Base-by-base conservation (phyloP, 768 basidiomycete species). In the Peribolospora kevripleyi region DNA sequence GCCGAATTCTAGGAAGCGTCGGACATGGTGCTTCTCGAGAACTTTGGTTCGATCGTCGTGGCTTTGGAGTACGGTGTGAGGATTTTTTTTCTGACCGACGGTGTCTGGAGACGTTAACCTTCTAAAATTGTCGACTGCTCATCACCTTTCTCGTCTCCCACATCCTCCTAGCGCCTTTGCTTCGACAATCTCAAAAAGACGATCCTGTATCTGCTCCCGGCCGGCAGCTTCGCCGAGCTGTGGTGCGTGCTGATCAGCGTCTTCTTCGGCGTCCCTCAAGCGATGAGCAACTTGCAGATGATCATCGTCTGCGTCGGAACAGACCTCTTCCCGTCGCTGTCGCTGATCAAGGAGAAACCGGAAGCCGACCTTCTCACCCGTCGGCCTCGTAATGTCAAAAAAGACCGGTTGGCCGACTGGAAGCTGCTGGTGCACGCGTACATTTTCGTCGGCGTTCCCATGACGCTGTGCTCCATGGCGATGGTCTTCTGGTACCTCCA, bases 191-290 rank as follows among this genome's bases (percentile, higher is more conserved):
- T 80, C 42, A 73, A 59, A 40, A 68, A 68, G 60, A 59, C 47
- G 9, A 43, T 55, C 13, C 37, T 54, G 39, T 58, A 56, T 42
- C 52, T 58, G 38, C 48, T 57, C 0, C 58, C 73, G 67, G 71
- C 74, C n/a, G 74, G 75, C 42, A 73, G 73, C 59, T 79, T 77
- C 67, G 74, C 75, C 6, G 77, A 78, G 60, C 68, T 78, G 48
- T 75, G 78, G 71, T 76, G 77, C 2, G 73, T 79, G 54, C 48
- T 79, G 6, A 62, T 75, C 52, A 76, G 74, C 57, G 68, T 75
- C 51, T 56, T 77, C 60, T 63, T 78, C 39, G 78, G 78, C 52
- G 73, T 79, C 62, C 78, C 77, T 52, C 72, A 76, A 52, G 67
- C 74, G 5, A 67, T 79, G 45, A 74, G 75, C 3, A 74, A 72